A percentile compares a stretch with the other conserved stretches of the same genome.
Evolutionary conservation across 495 filamentous ascomycete species (phyloP).

Genomic region (Neurospora sp.): DNA sequence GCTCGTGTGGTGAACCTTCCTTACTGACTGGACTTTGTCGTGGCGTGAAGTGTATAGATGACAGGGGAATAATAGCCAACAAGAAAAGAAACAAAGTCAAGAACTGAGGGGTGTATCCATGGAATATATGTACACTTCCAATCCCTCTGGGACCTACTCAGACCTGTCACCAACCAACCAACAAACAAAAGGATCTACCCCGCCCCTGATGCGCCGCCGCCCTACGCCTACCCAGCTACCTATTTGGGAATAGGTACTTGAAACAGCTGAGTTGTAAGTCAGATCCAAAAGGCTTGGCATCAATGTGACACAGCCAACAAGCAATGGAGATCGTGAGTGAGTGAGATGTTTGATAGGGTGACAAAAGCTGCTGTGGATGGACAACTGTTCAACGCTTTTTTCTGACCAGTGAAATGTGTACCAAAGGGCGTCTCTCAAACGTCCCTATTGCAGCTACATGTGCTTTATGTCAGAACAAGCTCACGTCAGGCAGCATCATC

Average conservation of each 20-base stretch:
- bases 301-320: neutral
- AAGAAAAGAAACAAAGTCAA: neutral
- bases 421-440: neutral
- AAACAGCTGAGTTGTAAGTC: neutral
- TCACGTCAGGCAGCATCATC: no score
- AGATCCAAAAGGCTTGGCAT: neutral
- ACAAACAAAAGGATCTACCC: neutral
- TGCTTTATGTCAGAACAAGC: no score
- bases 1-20: neutral
- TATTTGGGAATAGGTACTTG: neutral
- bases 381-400: neutral
- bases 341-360: neutral
- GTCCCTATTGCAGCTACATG: neutral
- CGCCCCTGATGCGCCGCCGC: no score
- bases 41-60: no score
- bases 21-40: neutral
- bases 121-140: neutral
- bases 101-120: neutral
- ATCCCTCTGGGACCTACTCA: neutral
- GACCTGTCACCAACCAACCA: neutral
- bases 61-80: neutral
- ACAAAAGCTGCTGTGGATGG: neutral
- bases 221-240: neutral
- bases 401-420: neutral
- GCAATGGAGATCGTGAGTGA: neutral